Percentiles rank a stretch among this genome's conserved stretches.
phyloP scores from a whole-genome alignment of 164 flowering plant species.

The Tetracentron sinense region DNA sequence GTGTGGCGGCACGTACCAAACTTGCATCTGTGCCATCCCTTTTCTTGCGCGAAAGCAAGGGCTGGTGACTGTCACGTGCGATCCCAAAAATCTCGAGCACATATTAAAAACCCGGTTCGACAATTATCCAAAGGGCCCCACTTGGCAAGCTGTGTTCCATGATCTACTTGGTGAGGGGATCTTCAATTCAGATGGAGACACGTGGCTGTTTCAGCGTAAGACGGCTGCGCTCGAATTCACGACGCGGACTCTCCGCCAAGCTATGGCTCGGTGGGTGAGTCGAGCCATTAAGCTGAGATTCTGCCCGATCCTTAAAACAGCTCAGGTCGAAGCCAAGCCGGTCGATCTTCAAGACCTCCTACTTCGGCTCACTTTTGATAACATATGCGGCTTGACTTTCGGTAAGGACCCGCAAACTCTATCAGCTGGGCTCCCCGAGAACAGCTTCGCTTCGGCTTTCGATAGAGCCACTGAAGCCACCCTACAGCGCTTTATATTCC shows the following conservation, averaged over 20 bases:
- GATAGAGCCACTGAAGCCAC: conserved; percentile 74
- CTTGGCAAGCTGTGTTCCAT: conserved; percentile 66
- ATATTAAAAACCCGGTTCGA: conserved; percentile 53
- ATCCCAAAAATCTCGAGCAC: conserved; percentile 64
- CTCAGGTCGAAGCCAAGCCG: conserved; percentile 33
- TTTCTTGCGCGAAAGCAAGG: conserved; percentile 56
- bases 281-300: conserved; percentile 47
- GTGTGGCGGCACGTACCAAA: conserved; percentile 66
- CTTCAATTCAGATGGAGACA: conserved; percentile 71
- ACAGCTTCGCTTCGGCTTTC: conserved; percentile 51
- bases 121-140: conserved; percentile 68
- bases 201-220: conserved; percentile 66
- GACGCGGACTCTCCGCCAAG: conserved; percentile 60
- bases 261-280: conserved; percentile 74
- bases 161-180: conserved; percentile 65
- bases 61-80: conserved; percentile 68
- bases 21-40: conserved; percentile 54
- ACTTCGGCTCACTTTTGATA: conserved; percentile 64
- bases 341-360: conserved; percentile 62
- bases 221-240: conserved; percentile 64
- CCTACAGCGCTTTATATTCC: conserved; percentile 53
- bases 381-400: conserved; percentile 66
- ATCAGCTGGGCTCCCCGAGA: conserved; percentile 50
- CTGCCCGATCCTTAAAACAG: conserved; percentile 46
- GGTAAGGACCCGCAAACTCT: conserved; percentile 63